phyloP scores from a whole-genome alignment of 2,329 filamentous ascomycete genomes.

The Eutypa lata region DNA sequence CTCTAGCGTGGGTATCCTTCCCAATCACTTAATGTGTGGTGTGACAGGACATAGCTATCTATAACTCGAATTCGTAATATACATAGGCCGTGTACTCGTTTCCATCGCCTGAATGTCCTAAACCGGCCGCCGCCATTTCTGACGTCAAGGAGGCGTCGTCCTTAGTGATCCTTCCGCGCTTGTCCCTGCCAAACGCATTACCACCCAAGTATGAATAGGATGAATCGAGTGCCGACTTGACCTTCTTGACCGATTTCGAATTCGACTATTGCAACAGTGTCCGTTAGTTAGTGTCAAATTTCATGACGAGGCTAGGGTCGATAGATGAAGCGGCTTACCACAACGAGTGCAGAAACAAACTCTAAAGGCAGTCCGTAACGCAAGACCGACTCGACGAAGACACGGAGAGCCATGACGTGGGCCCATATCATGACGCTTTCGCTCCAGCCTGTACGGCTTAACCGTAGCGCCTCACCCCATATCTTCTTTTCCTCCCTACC shows the following conservation, averaged over 20 bases:
- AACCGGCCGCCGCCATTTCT: conserved; percentile 77
- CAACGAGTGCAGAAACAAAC: conserved; percentile 79
- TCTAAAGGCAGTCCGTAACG: conserved; percentile 89
- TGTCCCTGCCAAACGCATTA: conserved; percentile 90
- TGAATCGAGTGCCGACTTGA: conserved; percentile 73
- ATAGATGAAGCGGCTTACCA: conserved; percentile 57
- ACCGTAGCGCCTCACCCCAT: conserved; percentile 84
- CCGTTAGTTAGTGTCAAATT: conserved; percentile 1
- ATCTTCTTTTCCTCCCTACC: conserved; percentile 84
- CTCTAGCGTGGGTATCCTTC: conserved; percentile 6
- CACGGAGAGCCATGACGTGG: conserved; percentile 83
- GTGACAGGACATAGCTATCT: conserved; percentile 8
- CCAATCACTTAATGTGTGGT: not conserved
- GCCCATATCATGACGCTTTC: conserved; percentile 96
- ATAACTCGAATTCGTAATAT: conserved; percentile 90
- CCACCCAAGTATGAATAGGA: conserved; percentile 90
- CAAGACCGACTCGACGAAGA: conserved; percentile 98
- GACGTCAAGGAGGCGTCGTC: conserved; percentile 77
- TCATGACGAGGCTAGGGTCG: not conserved
- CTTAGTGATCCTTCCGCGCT: conserved; percentile 86
- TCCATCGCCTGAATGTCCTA: conserved; percentile 61
- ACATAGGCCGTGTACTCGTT: conserved; percentile 94
- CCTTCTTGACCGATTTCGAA: conserved; percentile 76
- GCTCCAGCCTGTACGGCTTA: conserved; percentile 89
- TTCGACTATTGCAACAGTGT: conserved; percentile 58